Percentiles rank a stretch among this genome's conserved stretches.
Evolutionary conservation across 2,329 filamentous ascomycete genomes (phyloP).

Genomic region (Amylocarpus encephaloides): DNA sequence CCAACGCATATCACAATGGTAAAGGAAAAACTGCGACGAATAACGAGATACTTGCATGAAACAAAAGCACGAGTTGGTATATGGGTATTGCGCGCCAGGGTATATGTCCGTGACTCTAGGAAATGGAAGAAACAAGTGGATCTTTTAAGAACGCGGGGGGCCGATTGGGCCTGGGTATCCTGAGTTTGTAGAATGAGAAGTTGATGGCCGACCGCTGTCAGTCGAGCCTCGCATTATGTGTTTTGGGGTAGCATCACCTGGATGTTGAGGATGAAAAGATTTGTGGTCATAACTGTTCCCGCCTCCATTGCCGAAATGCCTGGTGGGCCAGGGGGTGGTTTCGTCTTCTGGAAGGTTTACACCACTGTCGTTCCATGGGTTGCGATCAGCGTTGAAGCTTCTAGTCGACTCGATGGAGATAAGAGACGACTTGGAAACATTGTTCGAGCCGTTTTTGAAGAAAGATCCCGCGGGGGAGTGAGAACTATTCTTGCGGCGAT

Average conservation of each 20-base stretch:
- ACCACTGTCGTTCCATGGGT: conserved; percentile 96
- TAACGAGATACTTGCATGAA: conserved; percentile 13
- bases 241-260: conserved; percentile 77
- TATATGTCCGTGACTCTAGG: conserved; percentile 33
- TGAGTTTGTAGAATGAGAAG: conserved; percentile 91
- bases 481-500: conserved; percentile 88
- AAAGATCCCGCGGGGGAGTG: conserved; percentile 75
- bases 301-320: conserved; percentile 59
- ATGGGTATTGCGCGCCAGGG: conserved; percentile 33
- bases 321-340: conserved; percentile 51
- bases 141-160: conserved; percentile 64
- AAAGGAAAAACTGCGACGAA: conserved; percentile 13
- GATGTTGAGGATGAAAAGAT: conserved; percentile 54
- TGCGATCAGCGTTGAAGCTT: conserved; percentile 83
- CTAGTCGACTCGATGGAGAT: conserved; percentile 94
- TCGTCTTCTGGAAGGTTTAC: conserved; percentile 92
- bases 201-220: conserved; percentile 86
- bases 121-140: conserved; percentile 25
- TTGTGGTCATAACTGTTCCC: conserved; percentile 51
- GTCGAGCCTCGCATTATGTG: conserved; percentile 79
- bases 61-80: conserved; percentile 28
- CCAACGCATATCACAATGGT: conserved; percentile 6
- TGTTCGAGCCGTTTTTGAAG: conserved; percentile 85
- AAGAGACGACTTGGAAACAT: conserved; percentile 89
- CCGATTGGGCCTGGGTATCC: conserved; percentile 92